Evolutionary conservation across 2,329 filamentous ascomycete genomes (phyloP).

Genomic region (Claviceps purpurea): DNA sequence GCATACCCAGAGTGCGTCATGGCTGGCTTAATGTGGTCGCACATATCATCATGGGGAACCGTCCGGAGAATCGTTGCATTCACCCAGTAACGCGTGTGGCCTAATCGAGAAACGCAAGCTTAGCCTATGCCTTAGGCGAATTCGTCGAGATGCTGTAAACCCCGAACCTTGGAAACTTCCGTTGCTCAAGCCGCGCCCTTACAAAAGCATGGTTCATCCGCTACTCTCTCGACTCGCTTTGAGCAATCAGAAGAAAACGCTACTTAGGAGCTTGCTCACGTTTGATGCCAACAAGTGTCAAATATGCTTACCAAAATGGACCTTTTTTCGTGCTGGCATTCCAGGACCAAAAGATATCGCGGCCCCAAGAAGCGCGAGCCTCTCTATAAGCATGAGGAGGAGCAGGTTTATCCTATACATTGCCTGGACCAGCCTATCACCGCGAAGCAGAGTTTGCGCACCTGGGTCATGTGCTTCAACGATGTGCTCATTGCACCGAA

Average conservation of each 20-base stretch:
- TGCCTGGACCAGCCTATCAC: constrained; percentile 2
- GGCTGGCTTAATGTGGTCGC: background rate
- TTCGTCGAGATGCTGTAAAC: background rate
- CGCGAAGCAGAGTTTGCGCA: constrained; percentile 1
- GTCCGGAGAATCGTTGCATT: background rate
- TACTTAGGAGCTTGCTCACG: background rate
- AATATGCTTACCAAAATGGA: constrained; percentile 1
- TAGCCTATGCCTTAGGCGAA: background rate
- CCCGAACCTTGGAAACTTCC: background rate
- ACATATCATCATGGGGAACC: background rate
- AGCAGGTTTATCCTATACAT: constrained; percentile 5
- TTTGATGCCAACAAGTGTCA: background rate
- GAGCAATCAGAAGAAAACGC: background rate
- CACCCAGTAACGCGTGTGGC: background rate
- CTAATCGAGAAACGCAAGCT: background rate
- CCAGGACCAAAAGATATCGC: background rate
- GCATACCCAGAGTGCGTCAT: background rate
- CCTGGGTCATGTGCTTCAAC: constrained; percentile 8
- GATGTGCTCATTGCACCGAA: constrained; percentile 5
- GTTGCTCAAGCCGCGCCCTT: background rate
- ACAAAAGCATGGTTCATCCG: background rate
- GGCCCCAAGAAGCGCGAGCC: background rate
- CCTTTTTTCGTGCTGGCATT: background rate
- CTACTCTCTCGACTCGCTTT: background rate
- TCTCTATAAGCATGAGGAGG: background rate